Evolutionary conservation across 2,329 filamentous ascomycete species (phyloP).

Genomic region (Coleophoma eucalyptorum): DNA sequence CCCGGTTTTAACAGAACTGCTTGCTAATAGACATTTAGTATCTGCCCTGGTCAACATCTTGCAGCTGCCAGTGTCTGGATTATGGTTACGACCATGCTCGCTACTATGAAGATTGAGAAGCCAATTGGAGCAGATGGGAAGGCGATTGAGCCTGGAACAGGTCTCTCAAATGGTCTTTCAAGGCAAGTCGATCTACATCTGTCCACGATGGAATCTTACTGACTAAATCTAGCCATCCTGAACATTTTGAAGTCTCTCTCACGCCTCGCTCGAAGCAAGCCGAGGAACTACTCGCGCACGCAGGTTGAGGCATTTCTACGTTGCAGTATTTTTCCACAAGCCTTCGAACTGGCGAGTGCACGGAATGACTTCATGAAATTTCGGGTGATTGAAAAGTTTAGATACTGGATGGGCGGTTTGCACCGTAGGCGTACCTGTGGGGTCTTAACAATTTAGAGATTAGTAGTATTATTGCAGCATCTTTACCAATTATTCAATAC

Average conservation of each 20-base stretch:
- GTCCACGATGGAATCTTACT: neutral
- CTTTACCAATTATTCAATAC: too few relatives aligned
- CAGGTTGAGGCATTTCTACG: too few relatives aligned
- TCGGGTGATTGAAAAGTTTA: too few relatives aligned
- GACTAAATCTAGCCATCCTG: constrained; percentile 1
- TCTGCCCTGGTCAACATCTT: constrained; percentile 46
- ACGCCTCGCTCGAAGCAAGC: neutral
- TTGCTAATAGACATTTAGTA: neutral
- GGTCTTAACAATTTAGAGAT: too few relatives aligned
- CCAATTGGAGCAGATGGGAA: constrained; percentile 29
- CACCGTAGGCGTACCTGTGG: too few relatives aligned
- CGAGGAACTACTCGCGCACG: neutral
- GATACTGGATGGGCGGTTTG: too few relatives aligned
- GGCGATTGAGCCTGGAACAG: constrained; percentile 25
- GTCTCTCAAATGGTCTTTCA: constrained; percentile 13
- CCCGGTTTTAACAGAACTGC: neutral
- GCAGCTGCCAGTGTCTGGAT: constrained; percentile 42
- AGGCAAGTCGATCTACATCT: constrained; percentile 8
- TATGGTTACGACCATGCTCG: constrained; percentile 34
- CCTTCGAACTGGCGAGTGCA: too few relatives aligned
- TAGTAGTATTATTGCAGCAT: too few relatives aligned
- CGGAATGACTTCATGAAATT: too few relatives aligned
- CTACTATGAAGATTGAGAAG: constrained; percentile 31
- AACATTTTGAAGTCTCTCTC: neutral
- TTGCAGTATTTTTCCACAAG: too few relatives aligned